phyloP scores from a whole-genome alignment of 83 land plant species.

The Thuja plicata region DNA sequence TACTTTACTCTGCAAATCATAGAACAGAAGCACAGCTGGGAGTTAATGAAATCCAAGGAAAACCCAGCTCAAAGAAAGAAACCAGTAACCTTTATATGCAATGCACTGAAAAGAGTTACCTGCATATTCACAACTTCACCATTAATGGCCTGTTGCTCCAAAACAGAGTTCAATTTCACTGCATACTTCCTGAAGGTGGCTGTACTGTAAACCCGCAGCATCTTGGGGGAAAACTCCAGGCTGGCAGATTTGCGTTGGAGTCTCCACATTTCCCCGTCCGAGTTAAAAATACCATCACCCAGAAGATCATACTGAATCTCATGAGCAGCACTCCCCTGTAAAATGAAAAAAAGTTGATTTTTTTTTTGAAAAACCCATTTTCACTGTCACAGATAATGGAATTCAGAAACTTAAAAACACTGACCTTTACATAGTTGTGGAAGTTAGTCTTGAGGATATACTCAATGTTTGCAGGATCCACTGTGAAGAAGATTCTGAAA shows the following conservation, averaged over 20 bases:
- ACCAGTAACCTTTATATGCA: neutral
- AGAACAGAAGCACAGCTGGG: no score
- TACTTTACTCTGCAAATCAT: neutral
- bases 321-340: slow-evolving; percentile 10
- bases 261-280: slow-evolving; percentile 19
- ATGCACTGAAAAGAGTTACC: neutral
- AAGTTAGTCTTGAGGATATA: slow-evolving; percentile 2
- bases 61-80: neutral
- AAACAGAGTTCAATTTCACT: neutral
- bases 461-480: slow-evolving; percentile 2
- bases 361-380: no score
- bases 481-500: neutral
- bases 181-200: neutral
- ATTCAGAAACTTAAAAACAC: neutral
- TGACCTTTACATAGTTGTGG: neutral
- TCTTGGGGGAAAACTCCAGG: slow-evolving; percentile 16
- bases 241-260: slow-evolving; percentile 19
- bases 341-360: neutral
- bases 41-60: neutral
- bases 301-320: neutral
- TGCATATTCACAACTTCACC: neutral
- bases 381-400: neutral
- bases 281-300: slow-evolving; percentile 21
- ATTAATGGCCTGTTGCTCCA: neutral
- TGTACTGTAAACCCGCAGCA: slow-evolving; percentile 1